Conservation (phyloP, 1,284 basidiomycete species). For the Phellopilus nigrolimitatus region DNA sequence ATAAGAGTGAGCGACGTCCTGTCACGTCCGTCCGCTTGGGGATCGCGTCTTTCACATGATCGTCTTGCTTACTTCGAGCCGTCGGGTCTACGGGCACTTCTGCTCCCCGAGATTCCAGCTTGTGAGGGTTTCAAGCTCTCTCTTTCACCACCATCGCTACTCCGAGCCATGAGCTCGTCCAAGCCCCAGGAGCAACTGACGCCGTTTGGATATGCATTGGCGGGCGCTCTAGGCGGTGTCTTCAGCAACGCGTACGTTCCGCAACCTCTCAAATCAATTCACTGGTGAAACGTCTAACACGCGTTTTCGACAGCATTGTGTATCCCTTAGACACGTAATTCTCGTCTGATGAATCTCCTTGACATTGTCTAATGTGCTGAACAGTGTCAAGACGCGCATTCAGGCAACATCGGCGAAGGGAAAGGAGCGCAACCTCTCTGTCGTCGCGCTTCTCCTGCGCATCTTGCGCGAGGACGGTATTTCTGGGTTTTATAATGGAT, state of each 20-base stretch:
- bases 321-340: slow-evolving; percentile 87
- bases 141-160: slow-evolving; percentile 3
- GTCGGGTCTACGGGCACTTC: slow-evolving; percentile 6
- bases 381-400: slow-evolving; percentile 91
- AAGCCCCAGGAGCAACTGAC: slow-evolving; percentile 61
- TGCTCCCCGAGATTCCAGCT: neutral
- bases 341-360: neutral
- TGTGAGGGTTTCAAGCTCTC: neutral
- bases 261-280: neutral
- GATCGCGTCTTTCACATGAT: too few species aligned
- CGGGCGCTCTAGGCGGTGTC: slow-evolving; percentile 91
- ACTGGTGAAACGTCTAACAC: neutral
- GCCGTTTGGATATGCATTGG: slow-evolving; percentile 88
- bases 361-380: slow-evolving; percentile 7
- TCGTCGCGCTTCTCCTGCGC: slow-evolving; percentile 61
- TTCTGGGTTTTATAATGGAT: slow-evolving; percentile 85
- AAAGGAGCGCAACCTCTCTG: slow-evolving; percentile 52
- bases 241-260: slow-evolving; percentile 85
- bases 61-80: too few species aligned
- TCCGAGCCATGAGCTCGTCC: slow-evolving; percentile 39
- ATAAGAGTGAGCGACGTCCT: neutral
- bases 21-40: neutral
- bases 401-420: slow-evolving; percentile 63
- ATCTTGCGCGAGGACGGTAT: slow-evolving; percentile 81
- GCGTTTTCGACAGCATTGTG: slow-evolving; percentile 57